These are phyloP conservation scores for Botrytis sinoallii DNA, from an alignment of 2,329 filamentous ascomycete genomes.

Conservation along the genomic window DNA sequence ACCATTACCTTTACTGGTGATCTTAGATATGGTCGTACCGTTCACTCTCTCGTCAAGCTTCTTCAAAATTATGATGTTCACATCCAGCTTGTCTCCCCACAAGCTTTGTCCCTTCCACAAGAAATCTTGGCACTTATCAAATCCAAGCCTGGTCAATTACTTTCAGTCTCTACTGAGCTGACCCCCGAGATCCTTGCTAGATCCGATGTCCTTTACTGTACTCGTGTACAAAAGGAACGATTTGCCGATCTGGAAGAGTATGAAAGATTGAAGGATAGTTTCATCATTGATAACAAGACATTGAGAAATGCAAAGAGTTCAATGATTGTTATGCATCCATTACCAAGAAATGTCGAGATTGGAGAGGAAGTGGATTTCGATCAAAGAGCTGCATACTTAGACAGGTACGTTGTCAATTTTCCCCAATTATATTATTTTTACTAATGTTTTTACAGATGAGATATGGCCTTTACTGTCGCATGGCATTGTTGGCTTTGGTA, in stretches of 20 bases:
- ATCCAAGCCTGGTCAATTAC: conserved; percentile 68
- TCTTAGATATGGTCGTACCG: conserved; percentile 86
- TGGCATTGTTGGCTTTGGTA: conserved; percentile 93
- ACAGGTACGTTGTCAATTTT: conserved; percentile 68
- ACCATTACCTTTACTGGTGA: conserved; percentile 97
- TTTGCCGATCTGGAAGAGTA: conserved; percentile 81
- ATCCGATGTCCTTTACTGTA: conserved; percentile 95
- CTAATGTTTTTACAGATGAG: conserved; percentile 65
- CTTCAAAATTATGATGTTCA: conserved; percentile 94
- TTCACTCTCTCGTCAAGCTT: conserved; percentile 92
- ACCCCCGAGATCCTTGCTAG: conserved; percentile 82
- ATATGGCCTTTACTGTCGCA: conserved; percentile 95
- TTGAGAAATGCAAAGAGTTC: conserved; percentile 87
- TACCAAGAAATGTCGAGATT: conserved; percentile 91
- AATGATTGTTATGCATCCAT: conserved; percentile 93
- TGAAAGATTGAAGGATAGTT: conserved; percentile 81
- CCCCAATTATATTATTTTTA: background rate
- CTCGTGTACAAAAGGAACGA: conserved; percentile 92
- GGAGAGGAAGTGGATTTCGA: conserved; percentile 97
- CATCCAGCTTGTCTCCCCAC: conserved; percentile 86
- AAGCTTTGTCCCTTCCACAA: conserved; percentile 70
- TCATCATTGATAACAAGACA: conserved; percentile 86
- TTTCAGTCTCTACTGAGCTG: conserved; percentile 71
- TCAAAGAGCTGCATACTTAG: conserved; percentile 92
- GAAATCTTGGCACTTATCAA: conserved; percentile 71